Conservation (phyloP, 2,329 filamentous ascomycete species). For the Corinectria fuckeliana region DNA sequence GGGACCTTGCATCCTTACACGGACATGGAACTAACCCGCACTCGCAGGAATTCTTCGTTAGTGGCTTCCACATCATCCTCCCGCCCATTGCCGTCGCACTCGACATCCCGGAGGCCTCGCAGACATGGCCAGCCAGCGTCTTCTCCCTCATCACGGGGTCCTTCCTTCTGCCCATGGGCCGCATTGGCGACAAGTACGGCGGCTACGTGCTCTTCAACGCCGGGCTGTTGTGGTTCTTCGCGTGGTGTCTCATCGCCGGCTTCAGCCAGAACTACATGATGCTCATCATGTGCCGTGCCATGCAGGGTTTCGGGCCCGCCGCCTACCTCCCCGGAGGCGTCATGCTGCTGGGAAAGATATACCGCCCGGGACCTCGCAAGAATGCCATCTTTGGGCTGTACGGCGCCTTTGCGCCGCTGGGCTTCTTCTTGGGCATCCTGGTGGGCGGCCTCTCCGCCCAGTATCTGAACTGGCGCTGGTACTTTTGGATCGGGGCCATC, state of each 20-base stretch:
- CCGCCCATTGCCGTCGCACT: constrained; percentile 69
- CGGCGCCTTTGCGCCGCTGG: constrained; percentile 62
- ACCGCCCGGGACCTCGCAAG: constrained; percentile 74
- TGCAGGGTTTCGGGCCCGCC: constrained; percentile 76
- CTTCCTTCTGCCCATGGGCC: constrained; percentile 69
- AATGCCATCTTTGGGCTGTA: constrained; percentile 70
- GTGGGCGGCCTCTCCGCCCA: constrained; percentile 68
- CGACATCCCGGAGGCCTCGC: constrained; percentile 65
- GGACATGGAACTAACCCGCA: neutral
- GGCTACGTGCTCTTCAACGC: constrained; percentile 65
- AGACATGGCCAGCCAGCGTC: constrained; percentile 69
- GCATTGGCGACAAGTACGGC: constrained; percentile 67
- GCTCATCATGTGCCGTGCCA: constrained; percentile 75
- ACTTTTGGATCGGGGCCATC: constrained; percentile 69
- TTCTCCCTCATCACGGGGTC: constrained; percentile 64
- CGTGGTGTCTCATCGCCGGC: constrained; percentile 74
- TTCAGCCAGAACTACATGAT: constrained; percentile 72
- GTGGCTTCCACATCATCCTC: constrained; percentile 55
- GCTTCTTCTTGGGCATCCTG: constrained; percentile 71
- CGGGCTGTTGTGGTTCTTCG: constrained; percentile 68
- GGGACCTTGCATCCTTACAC: neutral
- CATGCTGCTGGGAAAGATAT: constrained; percentile 71
- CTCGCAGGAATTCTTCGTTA: constrained; percentile 38
- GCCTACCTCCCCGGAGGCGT: constrained; percentile 75
- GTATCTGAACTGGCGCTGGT: constrained; percentile 69